A percentile compares a stretch with the other conserved stretches of the same genome.
phyloP scores from a whole-genome alignment of 495 filamentous ascomycete genomes.

The Penicillium paradoxum region DNA sequence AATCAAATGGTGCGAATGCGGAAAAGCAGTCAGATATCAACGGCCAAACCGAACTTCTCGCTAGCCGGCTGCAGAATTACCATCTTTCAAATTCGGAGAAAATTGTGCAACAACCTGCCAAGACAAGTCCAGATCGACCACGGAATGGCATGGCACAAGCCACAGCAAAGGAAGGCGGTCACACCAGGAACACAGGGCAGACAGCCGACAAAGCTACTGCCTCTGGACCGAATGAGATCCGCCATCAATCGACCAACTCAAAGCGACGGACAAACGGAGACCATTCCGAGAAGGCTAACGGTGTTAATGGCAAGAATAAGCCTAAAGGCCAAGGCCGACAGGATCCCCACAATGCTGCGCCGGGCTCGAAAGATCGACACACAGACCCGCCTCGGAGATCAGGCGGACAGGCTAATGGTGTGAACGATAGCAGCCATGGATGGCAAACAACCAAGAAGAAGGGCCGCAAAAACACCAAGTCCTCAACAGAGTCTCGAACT shows the following conservation, averaged over 20 bases:
- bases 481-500: conserved; percentile 27
- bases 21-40: conserved; percentile 8
- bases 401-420: conserved; percentile 23
- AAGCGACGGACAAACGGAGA: conserved; percentile 36
- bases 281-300: conserved; percentile 34
- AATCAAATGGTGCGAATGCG: conserved; percentile 16
- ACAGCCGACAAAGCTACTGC: conserved; percentile 25
- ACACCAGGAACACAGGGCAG: conserved; percentile 27
- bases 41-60: conserved; percentile 31
- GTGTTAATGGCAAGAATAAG: conserved; percentile 31
- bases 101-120: conserved; percentile 22
- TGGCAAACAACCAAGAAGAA: conserved; percentile 51
- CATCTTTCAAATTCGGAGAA: conserved; percentile 37
- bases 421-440: conserved; percentile 24
- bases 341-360: conserved; percentile 23
- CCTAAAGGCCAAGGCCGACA: conserved; percentile 31
- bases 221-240: conserved; percentile 12
- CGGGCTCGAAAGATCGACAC: conserved; percentile 27
- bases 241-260: conserved; percentile 22
- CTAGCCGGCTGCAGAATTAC: conserved; percentile 36
- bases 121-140: conserved; percentile 29
- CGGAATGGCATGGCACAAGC: conserved; percentile 18
- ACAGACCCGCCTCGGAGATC: conserved; percentile 30
- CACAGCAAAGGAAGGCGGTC: conserved; percentile 25
- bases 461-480: conserved; percentile 39